Evolutionary conservation across 371 early-diverging fungal species (phyloP), one percentile per base, ranked within the genome.

Genomic region (Synchytrium microbalum): DNA sequence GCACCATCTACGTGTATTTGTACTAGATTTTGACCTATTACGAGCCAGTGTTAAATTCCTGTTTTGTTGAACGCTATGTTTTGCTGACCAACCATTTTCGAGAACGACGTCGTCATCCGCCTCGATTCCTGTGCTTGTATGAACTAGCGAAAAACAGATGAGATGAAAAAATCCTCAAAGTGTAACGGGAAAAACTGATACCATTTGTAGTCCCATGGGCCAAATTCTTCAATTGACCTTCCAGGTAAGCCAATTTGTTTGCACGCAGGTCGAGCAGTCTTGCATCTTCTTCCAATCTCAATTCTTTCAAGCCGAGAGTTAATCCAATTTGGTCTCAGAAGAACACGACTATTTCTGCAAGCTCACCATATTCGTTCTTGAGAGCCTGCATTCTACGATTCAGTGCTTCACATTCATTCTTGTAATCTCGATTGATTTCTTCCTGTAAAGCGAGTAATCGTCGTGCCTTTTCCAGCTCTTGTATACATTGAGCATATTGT

Each of bases 281-380:
- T 0, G 75, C 62, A 65, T 74, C 69, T 60, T 81, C 78, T 51
- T 78, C 79, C 25, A 81, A 66, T 13, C 76, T 46, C 23, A 79
- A 58, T 59, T 81, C 80, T 79, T 59, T 61, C 19, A 1, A 54
- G 0, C 26, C 25, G 28, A 51, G 10, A 31, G 23, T 23, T 28
- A 10, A 57, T 31, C 27, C 16, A 26, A 60, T 32, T 2, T 56
- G 52, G 29, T 13, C n/a, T 19, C 29, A 54, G 19, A 24, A 27
- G 33, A 32, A 65, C 24, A 54, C n/a, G 10, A 26, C 32, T 3
- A 54, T 53, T 24, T 62, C 24, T n/a, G 16, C n/a, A 24, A 13
- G 16, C 29, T 59, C 51, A 79, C 79, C 80, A 62, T 81, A 81
- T 61, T 78, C 78, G 61, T 79, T 76, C 54, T 68, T 58, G 19